Evolutionary conservation across 805 yeast species (phyloP).

Genomic region (Pichia phayaonensis): DNA sequence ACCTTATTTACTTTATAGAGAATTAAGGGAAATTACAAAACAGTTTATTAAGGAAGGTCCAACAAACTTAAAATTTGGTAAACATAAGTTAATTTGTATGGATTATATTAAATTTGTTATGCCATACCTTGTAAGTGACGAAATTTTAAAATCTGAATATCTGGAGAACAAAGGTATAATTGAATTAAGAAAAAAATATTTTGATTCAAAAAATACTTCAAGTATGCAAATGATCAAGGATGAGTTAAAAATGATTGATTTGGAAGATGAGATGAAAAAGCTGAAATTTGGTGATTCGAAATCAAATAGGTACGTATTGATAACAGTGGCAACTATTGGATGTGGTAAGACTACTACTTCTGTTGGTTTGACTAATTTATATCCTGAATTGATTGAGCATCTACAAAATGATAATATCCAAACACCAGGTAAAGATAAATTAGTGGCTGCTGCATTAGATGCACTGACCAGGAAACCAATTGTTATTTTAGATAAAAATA

Average conservation of each 20-base stretch:
- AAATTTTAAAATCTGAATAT: constrained; percentile 39
- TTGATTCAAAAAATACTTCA: constrained; percentile 42
- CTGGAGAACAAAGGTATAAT: constrained; percentile 64
- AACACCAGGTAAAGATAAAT: constrained; percentile 38
- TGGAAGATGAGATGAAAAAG: constrained; percentile 22
- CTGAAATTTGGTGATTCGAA: constrained; percentile 27
- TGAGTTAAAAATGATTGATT: constrained; percentile 28
- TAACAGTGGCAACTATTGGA: constrained; percentile 87
- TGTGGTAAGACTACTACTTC: constrained; percentile 91
- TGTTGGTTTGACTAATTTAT: constrained; percentile 46
- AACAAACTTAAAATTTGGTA: constrained; percentile 31
- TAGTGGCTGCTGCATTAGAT: constrained; percentile 41
- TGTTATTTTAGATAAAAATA: constrained; percentile 77
- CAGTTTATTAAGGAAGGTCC: constrained; percentile 35
- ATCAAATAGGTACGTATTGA: constrained; percentile 49
- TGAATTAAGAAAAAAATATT: constrained; percentile 57
- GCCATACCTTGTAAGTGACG: constrained; percentile 44
- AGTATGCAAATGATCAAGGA: constrained; percentile 52
- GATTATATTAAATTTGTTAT: constrained; percentile 63
- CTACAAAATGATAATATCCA: constrained; percentile 75
- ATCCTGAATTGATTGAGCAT: constrained; percentile 54
- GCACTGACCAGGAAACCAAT: constrained; percentile 35
- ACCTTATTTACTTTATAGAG: constrained; percentile 86
- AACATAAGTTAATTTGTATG: constrained; percentile 54
- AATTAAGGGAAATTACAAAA: constrained; percentile 82